Base-by-base conservation (phyloP, 2,329 filamentous ascomycete genomes). In the Fusarium coicis region DNA sequence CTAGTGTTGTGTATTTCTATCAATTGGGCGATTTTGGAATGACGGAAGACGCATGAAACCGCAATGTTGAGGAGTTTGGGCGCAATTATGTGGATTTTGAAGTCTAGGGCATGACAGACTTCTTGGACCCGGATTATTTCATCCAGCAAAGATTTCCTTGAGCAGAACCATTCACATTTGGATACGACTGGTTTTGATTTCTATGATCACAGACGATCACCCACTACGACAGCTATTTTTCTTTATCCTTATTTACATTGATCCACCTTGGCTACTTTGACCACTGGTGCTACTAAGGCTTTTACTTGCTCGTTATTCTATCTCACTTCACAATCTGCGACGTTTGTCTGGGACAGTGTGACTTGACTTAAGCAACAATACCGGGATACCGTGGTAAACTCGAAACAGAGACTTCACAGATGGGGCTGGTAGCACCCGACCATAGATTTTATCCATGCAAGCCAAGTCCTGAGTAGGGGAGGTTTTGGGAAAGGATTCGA, bases 21-120 rank as follows among this genome's bases (percentile, higher is more conserved):
- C 66, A 54, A 60, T 63, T 43, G 23, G 63, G 43, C 55, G 50
- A 74, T 47, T 59, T 53, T 57, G 40, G 56, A 64, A 68, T 44
- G 58, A 63, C 44, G 65, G 62, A 55, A 69, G 66, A 74, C 58
- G 59, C 73, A 76, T 73, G 69, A 72, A 74, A 63, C 66, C 63
- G 56, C 70, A 65, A 67, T 69, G 64, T 56, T 72, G 66, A 40
- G 77, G 77, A 78, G 77, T 79, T 78, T 28, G 55, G 77, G 76
- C 65, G 77, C 54, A 71, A 65, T 43, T 68, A 5, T 64, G 44
- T 50, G 23, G 43, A 42, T 63, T 68, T 52, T 36, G 18, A 44
- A 58, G 53, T 67, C 23, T 64, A 40, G 58, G 58, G 39, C 56
- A 55, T 42, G 28, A 11, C 53, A 50, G 19, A 55, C 61, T 52